Conservation (phyloP, 345 rosid species). For the Camelina neglecta region DNA sequence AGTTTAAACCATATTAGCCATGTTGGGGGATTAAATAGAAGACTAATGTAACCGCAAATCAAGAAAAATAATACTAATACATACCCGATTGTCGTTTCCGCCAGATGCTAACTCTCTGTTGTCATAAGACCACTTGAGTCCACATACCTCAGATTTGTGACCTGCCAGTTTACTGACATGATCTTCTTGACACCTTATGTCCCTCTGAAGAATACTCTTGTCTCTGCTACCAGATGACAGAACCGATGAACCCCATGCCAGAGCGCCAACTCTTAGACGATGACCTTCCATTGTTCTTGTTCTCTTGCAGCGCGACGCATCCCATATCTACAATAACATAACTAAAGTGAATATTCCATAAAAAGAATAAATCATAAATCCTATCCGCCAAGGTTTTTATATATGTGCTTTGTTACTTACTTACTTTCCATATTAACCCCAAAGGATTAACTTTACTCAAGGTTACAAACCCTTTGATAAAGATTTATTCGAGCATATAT, state of each 20-base stretch:
- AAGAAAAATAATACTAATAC: conserved; percentile 28
- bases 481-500: conserved; percentile 15
- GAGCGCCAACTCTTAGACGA: conserved; percentile 88
- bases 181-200: conserved; percentile 80
- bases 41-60: conserved; percentile 23
- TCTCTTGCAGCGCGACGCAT: conserved; percentile 82
- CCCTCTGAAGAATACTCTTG: conserved; percentile 91
- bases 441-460: conserved; percentile 9
- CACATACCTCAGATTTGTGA: conserved; percentile 98
- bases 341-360: not conserved
- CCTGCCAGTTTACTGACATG: conserved; percentile 88
- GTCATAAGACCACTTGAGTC: conserved; percentile 97
- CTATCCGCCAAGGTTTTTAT: not conserved
- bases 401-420: conserved; percentile 5
- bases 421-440: conserved; percentile 17
- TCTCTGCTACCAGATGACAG: conserved; percentile 97
- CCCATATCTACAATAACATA: conserved; percentile 74
- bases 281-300: conserved; percentile 98
- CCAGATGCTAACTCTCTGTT: conserved; percentile 97
- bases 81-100: conserved; percentile 93
- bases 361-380: conserved; percentile 4
- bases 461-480: conserved; percentile 3
- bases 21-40: not conserved
- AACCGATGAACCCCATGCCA: conserved; percentile 90
- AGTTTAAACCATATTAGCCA: conserved; percentile 15